Base-by-base conservation (phyloP, 805 yeast genomes). In the Lipomyces lipofer region DNA sequence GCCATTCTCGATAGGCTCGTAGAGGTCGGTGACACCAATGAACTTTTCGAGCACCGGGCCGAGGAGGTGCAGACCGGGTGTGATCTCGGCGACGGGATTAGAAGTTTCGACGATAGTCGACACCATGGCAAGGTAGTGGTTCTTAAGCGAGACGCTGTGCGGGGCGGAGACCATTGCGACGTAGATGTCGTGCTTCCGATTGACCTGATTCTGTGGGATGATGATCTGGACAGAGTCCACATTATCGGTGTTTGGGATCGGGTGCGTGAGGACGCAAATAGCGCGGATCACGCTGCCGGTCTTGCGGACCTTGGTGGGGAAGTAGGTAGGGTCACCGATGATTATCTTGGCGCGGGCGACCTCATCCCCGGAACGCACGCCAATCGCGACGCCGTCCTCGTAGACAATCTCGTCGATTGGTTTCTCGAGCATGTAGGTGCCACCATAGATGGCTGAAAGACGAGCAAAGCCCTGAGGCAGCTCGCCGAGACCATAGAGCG, bases 401-500 rank as follows among this genome's bases (percentile, higher is more conserved):
- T 84, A 91, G 47, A 87, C 77, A 17, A 91, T 79, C 73, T 92
- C 96, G 58, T 94, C 96, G 59, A 94, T 83, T 45, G 97, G 97
- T 29, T 96, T 92, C 69, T 90, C 96, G 68, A 94, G 81, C 99
- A 94, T 94, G 70, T 90, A 94, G 17, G 98, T 92, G 67, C 99
- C 99, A 61, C 99, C 99, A 68, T 94, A 90, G 63, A 94, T 92
- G 24, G 99, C 99, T 49, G 95, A 85, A 58, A 94, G 81, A 70
- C 99, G 81, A 9, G 98, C 97, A 75, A 94, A 94, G 7, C 97
- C 99, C 74, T 94, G 99, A n/a, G 99, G 99, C 56, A 94, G 78
- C 72, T 94, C 99, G 49, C 99, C 99, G 54, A 94, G 79, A 6
- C 99, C 99, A 68, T 94, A 94, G 66, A 92, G 76, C 45, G 99